Conservation (phyloP, 371 early-diverging fungal genomes). For the Rhizopus sp. region DNA sequence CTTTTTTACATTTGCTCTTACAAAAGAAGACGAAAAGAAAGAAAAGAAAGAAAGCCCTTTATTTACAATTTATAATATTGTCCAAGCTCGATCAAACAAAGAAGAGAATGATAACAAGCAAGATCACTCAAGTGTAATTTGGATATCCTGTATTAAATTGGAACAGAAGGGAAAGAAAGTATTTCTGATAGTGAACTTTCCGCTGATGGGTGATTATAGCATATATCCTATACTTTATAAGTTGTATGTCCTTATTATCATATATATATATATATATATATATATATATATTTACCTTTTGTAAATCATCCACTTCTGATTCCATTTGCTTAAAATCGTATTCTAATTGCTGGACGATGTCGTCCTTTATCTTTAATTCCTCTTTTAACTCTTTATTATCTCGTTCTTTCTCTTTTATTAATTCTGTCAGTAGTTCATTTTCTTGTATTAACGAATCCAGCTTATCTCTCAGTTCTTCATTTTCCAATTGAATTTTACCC, state of each 20-base stretch:
- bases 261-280: too few relatives aligned
- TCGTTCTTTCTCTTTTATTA: constrained; percentile 43
- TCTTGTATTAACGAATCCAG: constrained; percentile 29
- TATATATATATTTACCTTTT: too few relatives aligned
- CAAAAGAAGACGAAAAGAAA: too few relatives aligned
- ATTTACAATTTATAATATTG: too few relatives aligned
- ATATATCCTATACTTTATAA: constrained; percentile 17
- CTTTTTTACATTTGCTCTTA: too few relatives aligned
- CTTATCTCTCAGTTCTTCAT: constrained; percentile 29
- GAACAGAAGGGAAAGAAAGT: constrained; percentile 36
- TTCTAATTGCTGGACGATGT: constrained; percentile 47
- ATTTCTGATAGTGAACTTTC: constrained; percentile 34
- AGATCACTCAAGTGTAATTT: too few relatives aligned
- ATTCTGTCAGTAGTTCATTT: constrained; percentile 28
- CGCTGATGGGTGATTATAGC: constrained; percentile 21
- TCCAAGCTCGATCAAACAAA: too few relatives aligned
- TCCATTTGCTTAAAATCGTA: constrained; percentile 50
- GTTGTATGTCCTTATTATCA: not conserved
- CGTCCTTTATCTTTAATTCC: constrained; percentile 47
- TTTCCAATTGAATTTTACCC: constrained; percentile 29
- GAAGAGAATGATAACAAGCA: too few relatives aligned
- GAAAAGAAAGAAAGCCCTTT: too few relatives aligned
- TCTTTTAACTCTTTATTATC: constrained; percentile 40
- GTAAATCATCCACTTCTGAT: constrained; percentile 39
- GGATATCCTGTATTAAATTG: constrained; percentile 14